Evolutionary conservation across 495 filamentous ascomycete species (phyloP), one percentile per base, ranked within the genome.

Genomic region (Tuber microsphaerosporum): DNA sequence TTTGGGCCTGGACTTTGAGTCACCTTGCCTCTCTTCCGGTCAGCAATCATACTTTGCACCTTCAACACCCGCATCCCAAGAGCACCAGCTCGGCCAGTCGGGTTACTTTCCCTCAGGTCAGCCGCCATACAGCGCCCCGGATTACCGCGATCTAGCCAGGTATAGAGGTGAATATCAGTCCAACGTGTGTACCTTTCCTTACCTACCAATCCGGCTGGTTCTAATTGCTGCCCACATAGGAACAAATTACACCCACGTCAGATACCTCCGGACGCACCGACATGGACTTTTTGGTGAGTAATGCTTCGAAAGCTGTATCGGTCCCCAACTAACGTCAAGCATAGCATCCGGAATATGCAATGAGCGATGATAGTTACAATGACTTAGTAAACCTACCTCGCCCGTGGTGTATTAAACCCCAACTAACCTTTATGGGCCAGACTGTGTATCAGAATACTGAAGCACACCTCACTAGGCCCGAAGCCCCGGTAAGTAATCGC

Each of bases 111-210:
- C 43, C 20, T 41, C 41, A 71, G 26, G 5, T 12, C 51, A 79
- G 45, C n/a, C 41, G 31, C 70, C 44, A 12, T 71, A 71, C 46
- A 51, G 46, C 44, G 31, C 65, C 51, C 41, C 34, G 51, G 31
- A 73, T 43, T 78, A 77, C 51, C n/a, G 39, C 16, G 39, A 72
- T n/a, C 31, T 31, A 22, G 26, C 68, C 37, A 37, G 74, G 31
- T 65, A 79, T 31, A 51, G 73, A 73, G 76, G 70, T 79, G 75
- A 79, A 79, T 61, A 75, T 43, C 73, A 73, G 61, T 73, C 76
- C 70, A 79, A 79, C 76, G 76, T 79, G 74, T 79, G 76, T 79
- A 75, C 44, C 69, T 73, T 69, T 39, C 75, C 70, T 61, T 70
- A 65, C 14, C 26, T 16, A 34, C 26, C 56, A 5, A 34, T 17